Conservation (phyloP, 805 yeast genomes). For the Cyberlindnera samutprakarnensis region DNA sequence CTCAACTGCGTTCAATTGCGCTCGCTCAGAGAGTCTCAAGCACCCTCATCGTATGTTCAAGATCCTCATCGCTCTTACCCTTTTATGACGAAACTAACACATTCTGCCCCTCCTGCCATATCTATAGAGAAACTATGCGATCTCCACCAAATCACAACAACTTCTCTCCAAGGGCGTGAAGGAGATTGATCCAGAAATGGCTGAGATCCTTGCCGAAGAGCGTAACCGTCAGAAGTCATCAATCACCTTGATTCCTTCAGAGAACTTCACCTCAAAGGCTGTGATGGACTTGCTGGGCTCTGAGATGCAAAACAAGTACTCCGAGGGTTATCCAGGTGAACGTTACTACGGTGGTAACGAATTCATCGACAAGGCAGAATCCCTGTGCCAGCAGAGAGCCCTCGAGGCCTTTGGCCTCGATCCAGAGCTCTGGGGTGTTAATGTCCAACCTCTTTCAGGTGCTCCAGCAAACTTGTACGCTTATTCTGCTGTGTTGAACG, state of each 20-base stretch:
- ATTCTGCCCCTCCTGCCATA: background rate
- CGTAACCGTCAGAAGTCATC: conserved; percentile 84
- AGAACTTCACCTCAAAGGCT: conserved; percentile 91
- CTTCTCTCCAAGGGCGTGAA: conserved; percentile 20
- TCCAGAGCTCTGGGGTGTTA: conserved; percentile 91
- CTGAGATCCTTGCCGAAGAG: conserved; percentile 68
- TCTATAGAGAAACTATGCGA: conserved; percentile 13
- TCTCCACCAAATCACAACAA: conserved; percentile 14
- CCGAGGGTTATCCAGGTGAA: conserved; percentile 98
- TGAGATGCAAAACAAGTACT: conserved; percentile 95
- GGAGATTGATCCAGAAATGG: conserved; percentile 81
- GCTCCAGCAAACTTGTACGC: conserved; percentile 95
- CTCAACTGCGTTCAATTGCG: conserved; percentile 10
- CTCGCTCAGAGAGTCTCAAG: conserved; percentile 9
- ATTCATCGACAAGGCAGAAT: conserved; percentile 86
- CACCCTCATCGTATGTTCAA: conserved; percentile 4
- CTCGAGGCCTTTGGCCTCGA: conserved; percentile 71
- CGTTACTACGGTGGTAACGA: conserved; percentile 98
- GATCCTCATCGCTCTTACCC: background rate
- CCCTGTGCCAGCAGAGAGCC: conserved; percentile 87
- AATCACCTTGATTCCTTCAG: conserved; percentile 88
- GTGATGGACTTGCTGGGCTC: conserved; percentile 94
- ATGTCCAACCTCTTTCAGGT: conserved; percentile 92
- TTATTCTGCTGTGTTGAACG: conserved; percentile 81
- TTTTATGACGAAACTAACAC: background rate